Evolutionary conservation across 805 yeast species (phyloP).

Genomic region (Blastobotrys chiropterorum): DNA sequence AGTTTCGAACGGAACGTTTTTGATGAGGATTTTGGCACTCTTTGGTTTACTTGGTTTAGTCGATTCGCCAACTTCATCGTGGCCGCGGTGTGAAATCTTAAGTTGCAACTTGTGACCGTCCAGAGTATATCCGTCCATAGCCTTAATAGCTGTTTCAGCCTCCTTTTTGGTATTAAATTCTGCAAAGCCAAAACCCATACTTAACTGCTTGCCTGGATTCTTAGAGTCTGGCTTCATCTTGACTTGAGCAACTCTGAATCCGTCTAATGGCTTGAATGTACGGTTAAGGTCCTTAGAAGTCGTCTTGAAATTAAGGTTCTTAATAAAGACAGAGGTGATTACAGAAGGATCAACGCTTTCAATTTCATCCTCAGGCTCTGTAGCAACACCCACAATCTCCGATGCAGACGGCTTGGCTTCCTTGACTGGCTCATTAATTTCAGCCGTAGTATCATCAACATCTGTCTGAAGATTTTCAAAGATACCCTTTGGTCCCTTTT

Average conservation of each 20-base stretch:
- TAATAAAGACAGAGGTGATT: constrained; percentile 75
- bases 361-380: constrained; percentile 23
- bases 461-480: constrained; percentile 40
- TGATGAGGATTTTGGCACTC: constrained; percentile 68
- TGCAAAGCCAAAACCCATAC: constrained; percentile 98
- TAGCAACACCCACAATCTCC: constrained; percentile 38
- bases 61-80: constrained; percentile 18
- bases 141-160: constrained; percentile 68
- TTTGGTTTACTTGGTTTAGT: constrained; percentile 25
- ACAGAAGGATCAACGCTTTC: constrained; percentile 29
- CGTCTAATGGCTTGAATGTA: constrained; percentile 63
- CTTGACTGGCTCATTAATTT: background rate
- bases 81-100: constrained; percentile 76
- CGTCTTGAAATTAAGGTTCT: constrained; percentile 85
- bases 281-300: constrained; percentile 49
- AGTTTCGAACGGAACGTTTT: constrained; percentile 96
- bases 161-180: constrained; percentile 76
- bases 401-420: constrained; percentile 38
- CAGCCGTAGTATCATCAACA: constrained; percentile 23
- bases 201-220: constrained; percentile 54
- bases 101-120: constrained; percentile 89
- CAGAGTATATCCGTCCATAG: constrained; percentile 67
- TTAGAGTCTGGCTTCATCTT: constrained; percentile 86
- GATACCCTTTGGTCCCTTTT: constrained; percentile 85
- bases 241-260: constrained; percentile 76